Evolutionary conservation across 306 rosid species (phyloP), one percentile per base, ranked within the genome.

Genomic region (Fagus sylvatica): DNA sequence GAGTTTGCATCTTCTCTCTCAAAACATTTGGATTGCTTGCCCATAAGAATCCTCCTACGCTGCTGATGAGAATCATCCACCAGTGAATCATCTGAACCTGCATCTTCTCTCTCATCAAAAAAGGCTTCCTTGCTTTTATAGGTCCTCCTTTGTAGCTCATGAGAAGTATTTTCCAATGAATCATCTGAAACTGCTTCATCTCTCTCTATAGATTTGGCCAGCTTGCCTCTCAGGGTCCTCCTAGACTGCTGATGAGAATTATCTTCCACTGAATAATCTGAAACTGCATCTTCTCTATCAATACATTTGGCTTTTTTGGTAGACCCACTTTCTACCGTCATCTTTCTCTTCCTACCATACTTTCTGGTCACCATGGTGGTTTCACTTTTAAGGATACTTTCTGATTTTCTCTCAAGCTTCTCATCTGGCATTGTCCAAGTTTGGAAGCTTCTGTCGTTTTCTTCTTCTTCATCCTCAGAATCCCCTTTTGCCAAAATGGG

Each of bases 341-440:
- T 78, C 79, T 93, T 96, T 88, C 99, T 93, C 88, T 96, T 96
- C 85, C 91, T 84, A 53, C 83, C 79, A 42, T 82, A 85, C 75
- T 91, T 91, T 84, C 82, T 86, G 61, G 79, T 49, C 33, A 76
- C 71, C 73, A 32, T 34, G 59, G 71, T 79, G 51, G 78, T 64
- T 82, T 86, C 86, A 48, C 69, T 77, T 82, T 84, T 88, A 71
- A 12, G 78, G 51, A 73, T 71, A 57, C 74, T 81, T 73, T 84
- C 93, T 28, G 86, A 61, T 82, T 76, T 82, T 76, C 86, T 85
- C 80, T 87, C 91, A 66, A 76, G 74, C 84, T 84, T 90, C 82
- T 76, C 90, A 81, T 85, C 91, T 19, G 91, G 81, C 78, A 75
- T 71, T 19, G 79, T 41, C 87, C 90, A 82, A 57, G 84, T 83